These are phyloP conservation scores for Fusarium chaquense DNA, from an alignment of 2,329 filamentous ascomycete species.

Conservation along the genomic window DNA sequence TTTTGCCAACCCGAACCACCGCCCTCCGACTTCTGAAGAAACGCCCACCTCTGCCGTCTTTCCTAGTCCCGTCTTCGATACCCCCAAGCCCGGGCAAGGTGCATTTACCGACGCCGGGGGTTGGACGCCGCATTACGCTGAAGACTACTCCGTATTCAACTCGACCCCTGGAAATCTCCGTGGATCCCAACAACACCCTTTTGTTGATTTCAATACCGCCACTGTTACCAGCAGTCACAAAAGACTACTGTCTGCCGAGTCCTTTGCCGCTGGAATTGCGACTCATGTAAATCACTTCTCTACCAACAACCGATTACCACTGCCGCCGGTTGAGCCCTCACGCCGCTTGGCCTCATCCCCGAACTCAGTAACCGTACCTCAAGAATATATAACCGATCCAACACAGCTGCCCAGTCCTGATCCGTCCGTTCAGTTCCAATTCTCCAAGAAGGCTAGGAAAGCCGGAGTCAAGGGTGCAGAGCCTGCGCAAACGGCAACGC, in stretches of 20 bases:
- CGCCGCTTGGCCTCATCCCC: slow-evolving; percentile 70
- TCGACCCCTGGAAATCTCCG: slow-evolving; percentile 70
- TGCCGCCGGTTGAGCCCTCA: slow-evolving; percentile 71
- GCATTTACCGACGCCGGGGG: slow-evolving; percentile 63
- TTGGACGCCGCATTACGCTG: slow-evolving; percentile 72
- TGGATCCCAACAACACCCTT: slow-evolving; percentile 59
- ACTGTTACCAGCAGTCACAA: slow-evolving; percentile 58
- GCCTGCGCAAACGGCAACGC: slow-evolving; percentile 66
- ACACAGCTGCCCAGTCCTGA: slow-evolving; percentile 48
- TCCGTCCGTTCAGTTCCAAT: slow-evolving; percentile 45
- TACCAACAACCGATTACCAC: slow-evolving; percentile 62
- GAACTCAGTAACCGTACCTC: slow-evolving; percentile 54
- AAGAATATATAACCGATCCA: slow-evolving; percentile 49
- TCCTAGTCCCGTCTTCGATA: slow-evolving; percentile 68
- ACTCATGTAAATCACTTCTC: slow-evolving; percentile 74
- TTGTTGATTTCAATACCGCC: slow-evolving; percentile 59
- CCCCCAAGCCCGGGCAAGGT: slow-evolving; percentile 62
- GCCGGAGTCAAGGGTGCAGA: slow-evolving; percentile 55
- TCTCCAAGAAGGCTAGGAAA: slow-evolving; percentile 61
- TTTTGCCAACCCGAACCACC: slow-evolving; percentile 73
- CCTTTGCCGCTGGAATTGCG: slow-evolving; percentile 63
- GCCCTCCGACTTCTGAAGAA: slow-evolving; percentile 69
- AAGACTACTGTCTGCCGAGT: slow-evolving; percentile 64
- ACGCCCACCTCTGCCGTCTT: slow-evolving; percentile 67
- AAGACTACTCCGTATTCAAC: slow-evolving; percentile 75